These are phyloP conservation scores for Baudoinia panamericana DNA, from an alignment of 495 filamentous ascomycete species.

Conservation along the genomic window DNA sequence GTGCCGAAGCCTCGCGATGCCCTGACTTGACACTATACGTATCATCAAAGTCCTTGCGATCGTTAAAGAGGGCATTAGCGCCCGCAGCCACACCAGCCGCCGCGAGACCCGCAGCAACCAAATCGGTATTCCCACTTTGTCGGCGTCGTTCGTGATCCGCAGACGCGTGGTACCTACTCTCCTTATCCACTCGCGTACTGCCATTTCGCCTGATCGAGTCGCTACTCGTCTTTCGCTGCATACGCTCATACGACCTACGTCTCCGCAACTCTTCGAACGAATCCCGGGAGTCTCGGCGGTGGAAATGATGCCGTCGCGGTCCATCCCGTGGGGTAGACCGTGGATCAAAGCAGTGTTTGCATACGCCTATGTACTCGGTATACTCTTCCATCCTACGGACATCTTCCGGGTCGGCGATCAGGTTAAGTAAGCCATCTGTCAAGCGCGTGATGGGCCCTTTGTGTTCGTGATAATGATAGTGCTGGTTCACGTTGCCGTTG, in stretches of 20 bases:
- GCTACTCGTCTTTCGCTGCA: slow-evolving; percentile 9
- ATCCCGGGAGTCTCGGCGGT: slow-evolving; percentile 12
- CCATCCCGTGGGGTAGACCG: slow-evolving; percentile 46
- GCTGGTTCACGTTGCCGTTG: slow-evolving; percentile 4
- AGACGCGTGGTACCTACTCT: slow-evolving; percentile 44
- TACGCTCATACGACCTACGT: slow-evolving; percentile 10
- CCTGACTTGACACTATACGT: slow-evolving; percentile 45
- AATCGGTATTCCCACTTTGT: slow-evolving; percentile 33
- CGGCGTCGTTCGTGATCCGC: slow-evolving; percentile 39
- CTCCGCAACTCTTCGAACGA: slow-evolving; percentile 22
- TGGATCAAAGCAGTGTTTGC: slow-evolving; percentile 55
- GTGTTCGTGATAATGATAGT: slow-evolving; percentile 26
- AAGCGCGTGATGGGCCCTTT: slow-evolving; percentile 40
- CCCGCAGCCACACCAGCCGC: slow-evolving; percentile 29
- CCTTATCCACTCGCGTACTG: slow-evolving; percentile 41
- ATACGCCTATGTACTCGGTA: slow-evolving; percentile 58
- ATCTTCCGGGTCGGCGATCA: slow-evolving; percentile 34
- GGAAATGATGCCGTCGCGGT: slow-evolving; percentile 51
- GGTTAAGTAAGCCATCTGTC: slow-evolving; percentile 18
- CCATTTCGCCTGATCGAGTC: slow-evolving; percentile 15
- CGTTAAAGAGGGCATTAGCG: slow-evolving; percentile 12
- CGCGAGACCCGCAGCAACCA: slow-evolving; percentile 39
- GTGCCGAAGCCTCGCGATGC: slow-evolving; percentile 31
- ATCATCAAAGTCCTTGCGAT: slow-evolving; percentile 40
- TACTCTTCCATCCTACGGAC: slow-evolving; percentile 62